Evolutionary conservation across 139 green algal species (phyloP).

Genomic region (Axilococcus clingmanii): DNA sequence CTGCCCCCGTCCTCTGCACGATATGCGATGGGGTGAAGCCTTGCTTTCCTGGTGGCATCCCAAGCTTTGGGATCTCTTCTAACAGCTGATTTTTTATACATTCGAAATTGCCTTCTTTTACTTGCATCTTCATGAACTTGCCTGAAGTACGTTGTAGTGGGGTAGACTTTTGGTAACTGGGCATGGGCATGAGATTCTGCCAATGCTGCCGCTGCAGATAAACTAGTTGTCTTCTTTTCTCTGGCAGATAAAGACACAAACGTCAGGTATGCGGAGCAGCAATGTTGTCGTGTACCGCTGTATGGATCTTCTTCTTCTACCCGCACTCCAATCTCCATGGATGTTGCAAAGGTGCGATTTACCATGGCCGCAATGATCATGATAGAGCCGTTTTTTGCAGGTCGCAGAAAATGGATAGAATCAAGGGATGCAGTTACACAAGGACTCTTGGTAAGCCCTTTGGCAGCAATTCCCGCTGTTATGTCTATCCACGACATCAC

Average conservation of each 20-base stretch:
- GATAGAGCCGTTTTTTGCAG: conserved; percentile 46
- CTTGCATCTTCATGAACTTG: conserved; percentile 38
- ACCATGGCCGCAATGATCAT: conserved; percentile 73
- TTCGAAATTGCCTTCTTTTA: conserved; percentile 23
- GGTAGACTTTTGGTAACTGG: not conserved
- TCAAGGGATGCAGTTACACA: conserved; percentile 69
- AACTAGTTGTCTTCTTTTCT: not conserved
- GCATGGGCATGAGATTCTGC: not conserved
- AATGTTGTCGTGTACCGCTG: conserved; percentile 58
- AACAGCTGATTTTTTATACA: conserved; percentile 18
- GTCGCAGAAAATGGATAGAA: conserved; percentile 60
- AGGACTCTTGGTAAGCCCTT: conserved; percentile 56
- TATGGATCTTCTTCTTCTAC: conserved; percentile 69
- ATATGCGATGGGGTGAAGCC: conserved; percentile 63
- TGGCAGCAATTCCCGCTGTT: conserved; percentile 65
- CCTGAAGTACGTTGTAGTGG: not conserved
- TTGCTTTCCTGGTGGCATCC: conserved; percentile 15
- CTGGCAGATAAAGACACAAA: conserved; percentile 41
- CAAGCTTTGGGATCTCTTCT: conserved; percentile 6
- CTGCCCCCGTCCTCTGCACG: conserved; percentile 32
- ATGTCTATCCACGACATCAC: conserved; percentile 80
- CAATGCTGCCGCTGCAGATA: not conserved
- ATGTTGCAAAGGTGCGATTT: conserved; percentile 62
- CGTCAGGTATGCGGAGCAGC: conserved; percentile 71
- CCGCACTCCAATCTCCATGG: conserved; percentile 60